Percentiles rank a stretch among this genome's conserved stretches.
These are phyloP conservation scores for Chlamydomonas sp. DNA, from an alignment of 139 green algal species.

Conservation along the genomic window DNA sequence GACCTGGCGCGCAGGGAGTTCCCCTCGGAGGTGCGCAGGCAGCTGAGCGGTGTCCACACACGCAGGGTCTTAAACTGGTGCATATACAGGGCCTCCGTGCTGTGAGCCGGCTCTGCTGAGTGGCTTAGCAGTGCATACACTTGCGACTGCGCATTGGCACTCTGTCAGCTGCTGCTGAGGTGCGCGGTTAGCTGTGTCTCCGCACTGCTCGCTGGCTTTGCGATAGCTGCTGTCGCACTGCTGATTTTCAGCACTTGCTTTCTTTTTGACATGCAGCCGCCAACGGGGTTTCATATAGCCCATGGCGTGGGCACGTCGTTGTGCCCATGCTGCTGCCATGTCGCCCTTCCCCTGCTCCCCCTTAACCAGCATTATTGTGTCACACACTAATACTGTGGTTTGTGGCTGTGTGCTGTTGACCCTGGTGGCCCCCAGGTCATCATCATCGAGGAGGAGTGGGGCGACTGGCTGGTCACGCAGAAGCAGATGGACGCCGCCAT, in stretches of 20 bases:
- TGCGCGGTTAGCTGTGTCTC: no score
- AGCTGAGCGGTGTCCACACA: neutral
- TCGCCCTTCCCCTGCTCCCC: neutral
- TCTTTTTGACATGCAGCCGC: no score
- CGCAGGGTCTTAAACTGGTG: no score
- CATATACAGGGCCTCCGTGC: no score
- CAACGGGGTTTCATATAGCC: neutral
- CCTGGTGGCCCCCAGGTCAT: conserved; percentile 49
- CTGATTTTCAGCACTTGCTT: no score
- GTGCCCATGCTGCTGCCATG: neutral
- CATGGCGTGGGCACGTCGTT: neutral
- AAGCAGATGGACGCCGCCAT: conserved; percentile 85
- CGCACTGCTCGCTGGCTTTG: no score
- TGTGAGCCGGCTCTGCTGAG: no score
- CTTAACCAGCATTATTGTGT: neutral
- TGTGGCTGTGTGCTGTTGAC: no score
- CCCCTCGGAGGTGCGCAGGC: conserved; percentile 29
- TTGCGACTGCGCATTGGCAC: neutral
- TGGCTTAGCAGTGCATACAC: neutral
- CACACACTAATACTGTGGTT: no score
- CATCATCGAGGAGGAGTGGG: conserved; percentile 86
- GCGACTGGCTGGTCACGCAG: conserved; percentile 79
- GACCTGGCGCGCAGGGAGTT: conserved; percentile 63
- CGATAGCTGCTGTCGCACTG: no score
- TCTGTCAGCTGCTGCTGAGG: neutral